These are phyloP conservation scores for Metschnikowia lochheadii DNA, from an alignment of 805 yeast species.

Conservation along the genomic window DNA sequence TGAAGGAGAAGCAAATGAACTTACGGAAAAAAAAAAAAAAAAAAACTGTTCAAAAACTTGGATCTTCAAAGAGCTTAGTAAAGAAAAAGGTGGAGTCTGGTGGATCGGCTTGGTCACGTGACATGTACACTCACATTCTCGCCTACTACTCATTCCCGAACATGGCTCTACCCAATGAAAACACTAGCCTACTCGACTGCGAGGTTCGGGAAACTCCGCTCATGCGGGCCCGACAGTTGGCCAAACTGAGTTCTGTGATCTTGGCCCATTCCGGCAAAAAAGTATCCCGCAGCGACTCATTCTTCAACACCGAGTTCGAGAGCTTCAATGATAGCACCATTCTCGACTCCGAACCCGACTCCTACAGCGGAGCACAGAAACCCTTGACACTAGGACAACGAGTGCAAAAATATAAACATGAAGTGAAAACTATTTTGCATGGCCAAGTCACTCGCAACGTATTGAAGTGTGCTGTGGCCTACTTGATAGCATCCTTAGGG, in stretches of 20 bases:
- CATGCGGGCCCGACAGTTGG: conserved; percentile 3
- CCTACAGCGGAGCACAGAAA: neutral
- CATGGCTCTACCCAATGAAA: conserved; percentile 4
- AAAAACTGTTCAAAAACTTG: too few species aligned
- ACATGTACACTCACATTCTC: neutral
- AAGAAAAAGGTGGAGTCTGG: neutral
- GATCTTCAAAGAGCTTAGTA: too few species aligned
- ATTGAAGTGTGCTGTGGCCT: conserved; percentile 69
- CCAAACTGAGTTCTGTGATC: conserved; percentile 33
- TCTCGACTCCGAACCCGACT: conserved; percentile 15
- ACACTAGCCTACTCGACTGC: neutral
- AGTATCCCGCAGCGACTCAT: conserved; percentile 32
- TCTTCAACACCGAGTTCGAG: conserved; percentile 23
- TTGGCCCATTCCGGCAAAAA: conserved; percentile 37
- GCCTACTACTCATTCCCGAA: neutral
- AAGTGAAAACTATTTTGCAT: neutral
- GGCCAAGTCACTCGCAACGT: conserved; percentile 28
- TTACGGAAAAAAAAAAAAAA: too few species aligned
- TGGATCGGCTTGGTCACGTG: neutral
- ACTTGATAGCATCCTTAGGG: conserved; percentile 66
- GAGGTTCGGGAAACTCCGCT: conserved; percentile 4
- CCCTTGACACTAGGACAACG: neutral
- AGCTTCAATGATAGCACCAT: conserved; percentile 19
- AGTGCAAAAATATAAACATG: neutral
- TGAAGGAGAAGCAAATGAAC: too few species aligned